phyloP scores from a whole-genome alignment of 345 rosid genomes.

The Eutrema japonicum region DNA sequence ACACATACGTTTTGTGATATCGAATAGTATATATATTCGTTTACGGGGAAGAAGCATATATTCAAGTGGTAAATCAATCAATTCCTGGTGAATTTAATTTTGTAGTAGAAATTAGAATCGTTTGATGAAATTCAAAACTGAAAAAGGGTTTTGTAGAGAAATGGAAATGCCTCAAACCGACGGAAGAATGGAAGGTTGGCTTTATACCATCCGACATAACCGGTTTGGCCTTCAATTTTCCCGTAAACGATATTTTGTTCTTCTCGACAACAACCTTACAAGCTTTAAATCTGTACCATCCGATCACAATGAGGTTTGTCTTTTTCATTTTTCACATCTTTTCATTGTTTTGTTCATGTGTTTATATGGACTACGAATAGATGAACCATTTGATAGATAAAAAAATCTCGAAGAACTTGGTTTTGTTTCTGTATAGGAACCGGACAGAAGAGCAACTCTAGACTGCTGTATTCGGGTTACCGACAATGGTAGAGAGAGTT shows the following conservation, averaged over 20 bases:
- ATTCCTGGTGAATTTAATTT: neutral
- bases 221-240: constrained; percentile 81
- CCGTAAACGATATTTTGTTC: constrained; percentile 78
- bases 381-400: neutral
- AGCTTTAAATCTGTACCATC: constrained; percentile 67
- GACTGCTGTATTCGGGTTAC: constrained; percentile 80
- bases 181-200: constrained; percentile 90
- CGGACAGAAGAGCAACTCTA: constrained; percentile 68
- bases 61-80: constrained; percentile 16
- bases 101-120: neutral
- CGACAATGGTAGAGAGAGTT: constrained; percentile 90
- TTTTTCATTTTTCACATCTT: neutral
- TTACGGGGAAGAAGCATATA: constrained; percentile 24
- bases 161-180: constrained; percentile 49
- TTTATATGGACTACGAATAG: neutral
- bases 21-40: constrained; percentile 13
- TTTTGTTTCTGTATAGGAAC: constrained; percentile 52
- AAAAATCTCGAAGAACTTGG: neutral
- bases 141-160: constrained; percentile 29
- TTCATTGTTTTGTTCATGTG: constrained; percentile 10
- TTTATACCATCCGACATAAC: constrained; percentile 70
- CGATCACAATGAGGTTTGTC: constrained; percentile 57
- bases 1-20: constrained; percentile 20
- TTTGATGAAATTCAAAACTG: constrained; percentile 10
- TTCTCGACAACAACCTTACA: constrained; percentile 60